Percentiles rank a stretch among this genome's conserved stretches.
Conservation (phyloP, 1,284 basidiomycete genomes). For the Cryptococcus jaspeensis region DNA sequence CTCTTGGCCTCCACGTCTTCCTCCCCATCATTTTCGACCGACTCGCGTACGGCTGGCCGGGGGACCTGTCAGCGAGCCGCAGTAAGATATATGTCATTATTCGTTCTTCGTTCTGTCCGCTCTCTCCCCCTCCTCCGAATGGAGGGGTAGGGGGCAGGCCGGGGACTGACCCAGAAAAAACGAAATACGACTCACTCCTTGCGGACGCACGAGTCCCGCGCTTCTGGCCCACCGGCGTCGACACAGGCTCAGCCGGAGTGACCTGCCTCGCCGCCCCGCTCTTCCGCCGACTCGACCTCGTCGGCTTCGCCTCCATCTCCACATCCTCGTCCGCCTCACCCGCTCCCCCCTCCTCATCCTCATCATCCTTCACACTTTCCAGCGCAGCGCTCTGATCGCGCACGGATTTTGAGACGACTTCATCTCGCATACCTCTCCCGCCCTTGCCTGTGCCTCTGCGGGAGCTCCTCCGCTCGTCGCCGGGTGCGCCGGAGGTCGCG, state of each 20-base stretch:
- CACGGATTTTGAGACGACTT: conserved; percentile 35
- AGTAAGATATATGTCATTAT: neutral
- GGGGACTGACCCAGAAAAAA: neutral
- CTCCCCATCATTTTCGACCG: conserved; percentile 23
- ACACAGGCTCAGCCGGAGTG: neutral
- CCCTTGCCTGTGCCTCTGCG: conserved; percentile 8
- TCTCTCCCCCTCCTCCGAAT: neutral
- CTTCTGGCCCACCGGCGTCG: conserved; percentile 15
- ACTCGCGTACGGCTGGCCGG: conserved; percentile 28
- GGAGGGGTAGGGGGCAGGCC: no score
- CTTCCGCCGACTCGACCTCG: conserved; percentile 28
- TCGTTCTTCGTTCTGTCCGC: neutral
- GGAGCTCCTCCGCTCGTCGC: conserved; percentile 13
- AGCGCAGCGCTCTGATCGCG: conserved; percentile 30
- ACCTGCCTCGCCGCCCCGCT: conserved; percentile 9
- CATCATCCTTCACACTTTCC: conserved; percentile 32
- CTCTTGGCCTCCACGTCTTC: neutral
- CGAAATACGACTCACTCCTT: conserved; percentile 14
- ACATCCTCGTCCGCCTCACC: conserved; percentile 27
- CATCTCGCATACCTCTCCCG: conserved; percentile 31
- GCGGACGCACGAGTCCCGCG: conserved; percentile 21
- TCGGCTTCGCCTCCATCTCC: conserved; percentile 21
- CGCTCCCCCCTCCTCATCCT: conserved; percentile 18
- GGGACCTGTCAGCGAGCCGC: conserved; percentile 32
- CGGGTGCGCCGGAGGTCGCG: conserved; percentile 27